phyloP scores from a whole-genome alignment of 2,329 filamentous ascomycete species.

The Penicillium carneum region DNA sequence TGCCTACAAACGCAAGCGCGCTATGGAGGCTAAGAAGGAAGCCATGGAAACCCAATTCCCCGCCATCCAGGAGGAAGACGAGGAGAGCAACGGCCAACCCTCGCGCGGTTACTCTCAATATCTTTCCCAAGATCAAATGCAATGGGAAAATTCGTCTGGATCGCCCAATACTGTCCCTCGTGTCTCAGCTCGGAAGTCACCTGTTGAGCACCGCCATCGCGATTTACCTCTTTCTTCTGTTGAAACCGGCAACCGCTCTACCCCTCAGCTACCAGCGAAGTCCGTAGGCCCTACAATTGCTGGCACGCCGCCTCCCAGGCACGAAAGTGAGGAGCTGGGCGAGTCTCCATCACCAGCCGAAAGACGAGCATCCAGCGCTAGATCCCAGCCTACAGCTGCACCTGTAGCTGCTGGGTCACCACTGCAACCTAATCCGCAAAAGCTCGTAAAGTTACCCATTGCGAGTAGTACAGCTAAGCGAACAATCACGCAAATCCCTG shows the following conservation, averaged over 20 bases:
- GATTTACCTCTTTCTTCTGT: slow-evolving; percentile 41
- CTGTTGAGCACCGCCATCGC: slow-evolving; percentile 18
- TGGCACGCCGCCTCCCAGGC: slow-evolving; percentile 28
- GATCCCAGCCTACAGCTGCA: slow-evolving; percentile 4
- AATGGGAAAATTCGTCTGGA: slow-evolving; percentile 2
- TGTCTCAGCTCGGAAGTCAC: neutral
- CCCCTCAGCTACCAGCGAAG: neutral
- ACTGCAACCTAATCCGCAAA: neutral
- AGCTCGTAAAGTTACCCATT: neutral
- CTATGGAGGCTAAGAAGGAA: slow-evolving; percentile 26
- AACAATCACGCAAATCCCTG: slow-evolving; percentile 18
- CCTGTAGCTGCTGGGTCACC: neutral
- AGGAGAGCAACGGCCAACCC: neutral
- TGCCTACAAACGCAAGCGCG: slow-evolving; percentile 30
- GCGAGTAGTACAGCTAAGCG: slow-evolving; percentile 2
- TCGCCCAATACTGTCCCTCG: neutral
- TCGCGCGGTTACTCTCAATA: neutral
- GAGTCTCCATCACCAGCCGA: slow-evolving; percentile 29
- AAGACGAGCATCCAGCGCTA: slow-evolving; percentile 7
- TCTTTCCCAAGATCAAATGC: neutral
- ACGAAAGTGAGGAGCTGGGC: slow-evolving; percentile 41
- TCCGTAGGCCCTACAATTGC: slow-evolving; percentile 23
- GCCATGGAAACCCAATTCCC: slow-evolving; percentile 16
- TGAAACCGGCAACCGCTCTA: slow-evolving; percentile 19
- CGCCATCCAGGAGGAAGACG: slow-evolving; percentile 25